These are phyloP conservation scores for Cutaneotrichosporon sp. DNA, from an alignment of 1,284 basidiomycete species.

Conservation along the genomic window DNA sequence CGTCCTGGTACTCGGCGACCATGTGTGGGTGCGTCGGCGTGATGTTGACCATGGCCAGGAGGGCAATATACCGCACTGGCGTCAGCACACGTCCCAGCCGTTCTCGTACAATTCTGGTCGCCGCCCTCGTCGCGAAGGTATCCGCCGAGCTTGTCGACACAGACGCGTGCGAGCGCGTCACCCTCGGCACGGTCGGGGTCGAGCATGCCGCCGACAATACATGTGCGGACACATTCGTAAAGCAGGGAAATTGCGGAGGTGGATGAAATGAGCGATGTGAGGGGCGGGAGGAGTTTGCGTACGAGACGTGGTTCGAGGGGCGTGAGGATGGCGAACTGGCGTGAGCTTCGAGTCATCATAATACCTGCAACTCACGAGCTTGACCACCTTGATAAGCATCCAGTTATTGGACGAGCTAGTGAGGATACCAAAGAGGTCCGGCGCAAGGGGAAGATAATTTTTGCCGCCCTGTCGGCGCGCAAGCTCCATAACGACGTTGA, in stretches of 20 bases:
- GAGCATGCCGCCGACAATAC: conserved; percentile 95
- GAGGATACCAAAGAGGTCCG: conserved; percentile 88
- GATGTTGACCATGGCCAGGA: conserved; percentile 92
- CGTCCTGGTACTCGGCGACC: conserved; percentile 86
- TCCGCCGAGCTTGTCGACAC: conserved; percentile 86
- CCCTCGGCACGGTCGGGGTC: conserved; percentile 62
- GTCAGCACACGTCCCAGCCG: not conserved
- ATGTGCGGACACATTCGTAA: conserved; percentile 97
- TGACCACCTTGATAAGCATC: conserved; percentile 99
- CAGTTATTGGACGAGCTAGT: conserved; percentile 96
- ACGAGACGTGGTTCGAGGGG: conserved; percentile 90
- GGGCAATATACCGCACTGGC: conserved; percentile 89
- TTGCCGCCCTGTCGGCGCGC: conserved; percentile 65
- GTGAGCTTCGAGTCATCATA: not conserved
- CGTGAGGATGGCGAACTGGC: conserved; percentile 80
- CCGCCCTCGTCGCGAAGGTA: conserved; percentile 74
- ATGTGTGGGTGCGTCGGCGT: conserved; percentile 87
- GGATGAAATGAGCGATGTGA: conserved; percentile 90
- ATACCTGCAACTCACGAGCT: conserved; percentile 59
- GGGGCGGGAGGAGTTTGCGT: conserved; percentile 85
- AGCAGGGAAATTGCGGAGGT: conserved; percentile 92
- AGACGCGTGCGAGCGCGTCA: conserved; percentile 75
- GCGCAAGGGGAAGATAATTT: conserved; percentile 77
- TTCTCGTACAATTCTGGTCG: conserved; percentile 79
- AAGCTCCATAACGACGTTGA: conserved; percentile 92